phyloP scores from a whole-genome alignment of 352 stramenopile genomes.

The Phytophthora idaei region DNA sequence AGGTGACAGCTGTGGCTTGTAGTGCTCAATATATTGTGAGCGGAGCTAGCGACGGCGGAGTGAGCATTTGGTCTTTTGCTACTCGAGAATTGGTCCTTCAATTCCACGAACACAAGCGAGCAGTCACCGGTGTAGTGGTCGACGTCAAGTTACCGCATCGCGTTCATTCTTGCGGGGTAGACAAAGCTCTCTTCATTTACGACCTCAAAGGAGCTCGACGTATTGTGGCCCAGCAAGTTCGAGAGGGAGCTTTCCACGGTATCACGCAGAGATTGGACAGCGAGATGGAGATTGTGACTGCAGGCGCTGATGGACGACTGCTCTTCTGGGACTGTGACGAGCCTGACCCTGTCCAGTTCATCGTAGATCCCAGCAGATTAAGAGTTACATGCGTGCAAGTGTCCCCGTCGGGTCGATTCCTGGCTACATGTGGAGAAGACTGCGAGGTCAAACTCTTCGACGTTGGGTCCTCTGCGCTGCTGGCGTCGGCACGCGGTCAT shows the following conservation, averaged over 20 bases:
- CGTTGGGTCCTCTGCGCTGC: conserved; percentile 40
- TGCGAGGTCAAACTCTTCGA: conserved; percentile 85
- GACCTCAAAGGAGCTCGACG: conserved; percentile 88
- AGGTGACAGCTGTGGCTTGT: conserved; percentile 77
- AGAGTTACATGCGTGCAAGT: conserved; percentile 53
- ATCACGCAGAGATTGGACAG: conserved; percentile 89
- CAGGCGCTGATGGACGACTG: conserved; percentile 78
- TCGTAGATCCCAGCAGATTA: conserved; percentile 52
- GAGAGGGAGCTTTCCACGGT: conserved; percentile 75
- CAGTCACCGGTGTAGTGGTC: conserved; percentile 79
- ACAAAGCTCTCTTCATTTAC: conserved; percentile 92
- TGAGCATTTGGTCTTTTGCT: conserved; percentile 89
- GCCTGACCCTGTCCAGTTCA: conserved; percentile 66
- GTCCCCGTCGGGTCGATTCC: conserved; percentile 71
- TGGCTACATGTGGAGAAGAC: conserved; percentile 86
- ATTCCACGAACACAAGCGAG: conserved; percentile 91
- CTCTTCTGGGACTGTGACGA: conserved; percentile 93
- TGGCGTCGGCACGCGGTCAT: conserved; percentile 68
- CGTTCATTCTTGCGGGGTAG: conserved; percentile 86
- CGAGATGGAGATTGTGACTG: conserved; percentile 92
- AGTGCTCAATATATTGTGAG: conserved; percentile 80
- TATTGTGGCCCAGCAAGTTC: conserved; percentile 81
- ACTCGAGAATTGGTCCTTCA: conserved; percentile 89
- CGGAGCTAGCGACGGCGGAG: conserved; percentile 79
- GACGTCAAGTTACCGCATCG: conserved; percentile 80